Base-by-base conservation (phyloP, 2,329 filamentous ascomycete species). In the Stagonosporopsis chrysanthemi region DNA sequence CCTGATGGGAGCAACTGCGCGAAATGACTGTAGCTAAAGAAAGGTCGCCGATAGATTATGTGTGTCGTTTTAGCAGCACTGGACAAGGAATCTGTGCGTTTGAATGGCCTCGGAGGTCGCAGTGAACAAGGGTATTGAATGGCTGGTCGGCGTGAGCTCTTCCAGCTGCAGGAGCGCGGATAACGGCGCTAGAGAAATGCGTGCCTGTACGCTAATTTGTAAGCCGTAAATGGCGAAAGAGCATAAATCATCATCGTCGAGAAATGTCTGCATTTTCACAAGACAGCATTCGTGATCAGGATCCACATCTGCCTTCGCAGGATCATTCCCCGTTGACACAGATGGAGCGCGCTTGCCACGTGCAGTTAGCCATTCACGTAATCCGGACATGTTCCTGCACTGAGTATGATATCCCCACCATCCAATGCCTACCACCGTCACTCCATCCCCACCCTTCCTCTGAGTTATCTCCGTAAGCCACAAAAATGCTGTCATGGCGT, bases 391-490 rank as follows among this genome's bases (percentile, higher is more conserved):
- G 46, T 51, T 56, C 43, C 59, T 51, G 44, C 56, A 56, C 48
- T 41, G 23, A 52, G 56, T 29, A 56, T 56, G 44, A 51, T 14
- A 53, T 56, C 52, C 39, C 54, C 54, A 57, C 54, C 43, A 33
- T 50, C 38, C 12, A 48, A 24, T 24, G 29, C 36, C 38, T 54
- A 47, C 43, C 42, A 48, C 43, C 47, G 39, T 50, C 28, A 57
- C 43, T 52, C 31, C 43, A 56, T 56, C 59, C 39, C 44, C 55
- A 55, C 59, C 56, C 41, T 49, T 56, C 45, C 48, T 43, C 50
- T 22, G 31, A 44, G 19, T 59, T 52, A 59, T 55, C 43, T 55
- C 51, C 51, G 43, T 44, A 51, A 48, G 47, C 46, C 31, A 44
- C 42, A 36, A 46, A 40, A n/a, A 52, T 52, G 44, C 39, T 55